A percentile compares a stretch with the other conserved stretches of the same genome.
phyloP scores from a whole-genome alignment of 1,139 yeast species.

The Scheffersomyces lignicola region DNA sequence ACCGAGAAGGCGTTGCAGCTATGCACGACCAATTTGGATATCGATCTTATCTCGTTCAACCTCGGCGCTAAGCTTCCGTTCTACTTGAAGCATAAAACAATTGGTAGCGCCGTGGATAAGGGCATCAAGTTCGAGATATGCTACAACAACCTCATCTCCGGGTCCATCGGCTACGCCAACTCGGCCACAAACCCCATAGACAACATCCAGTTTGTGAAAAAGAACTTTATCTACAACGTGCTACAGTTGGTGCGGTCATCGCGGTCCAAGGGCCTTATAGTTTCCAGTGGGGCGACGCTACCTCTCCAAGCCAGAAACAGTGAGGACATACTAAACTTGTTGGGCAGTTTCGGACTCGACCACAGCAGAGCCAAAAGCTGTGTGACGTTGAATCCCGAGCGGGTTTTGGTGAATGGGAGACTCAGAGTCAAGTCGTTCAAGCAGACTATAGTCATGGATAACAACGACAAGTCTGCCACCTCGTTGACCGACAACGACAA shows the following conservation, averaged over 20 bases:
- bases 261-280: slow-evolving; percentile 73
- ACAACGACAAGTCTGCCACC: slow-evolving; percentile 18
- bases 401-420: slow-evolving; percentile 69
- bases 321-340: slow-evolving; percentile 66
- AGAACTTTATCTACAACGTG: slow-evolving; percentile 67
- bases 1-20: slow-evolving; percentile 78
- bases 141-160: slow-evolving; percentile 55
- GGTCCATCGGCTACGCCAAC: slow-evolving; percentile 36
- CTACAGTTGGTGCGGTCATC: slow-evolving; percentile 81
- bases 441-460: slow-evolving; percentile 59
- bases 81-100: slow-evolving; percentile 77
- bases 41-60: slow-evolving; percentile 78
- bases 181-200: slow-evolving; percentile 9
- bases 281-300: slow-evolving; percentile 71
- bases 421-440: slow-evolving; percentile 69
- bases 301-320: slow-evolving; percentile 64
- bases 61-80: slow-evolving; percentile 68
- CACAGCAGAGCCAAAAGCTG: slow-evolving; percentile 61
- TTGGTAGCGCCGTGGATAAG: slow-evolving; percentile 78
- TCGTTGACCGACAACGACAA: slow-evolving; percentile 16
- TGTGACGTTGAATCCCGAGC: slow-evolving; percentile 58
- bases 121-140: slow-evolving; percentile 83
- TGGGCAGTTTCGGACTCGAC: slow-evolving; percentile 70
- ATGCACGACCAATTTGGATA: slow-evolving; percentile 70
- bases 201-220: slow-evolving; percentile 34